phyloP scores from a whole-genome alignment of 257 asterid species.

The Solanum stenotomum region DNA sequence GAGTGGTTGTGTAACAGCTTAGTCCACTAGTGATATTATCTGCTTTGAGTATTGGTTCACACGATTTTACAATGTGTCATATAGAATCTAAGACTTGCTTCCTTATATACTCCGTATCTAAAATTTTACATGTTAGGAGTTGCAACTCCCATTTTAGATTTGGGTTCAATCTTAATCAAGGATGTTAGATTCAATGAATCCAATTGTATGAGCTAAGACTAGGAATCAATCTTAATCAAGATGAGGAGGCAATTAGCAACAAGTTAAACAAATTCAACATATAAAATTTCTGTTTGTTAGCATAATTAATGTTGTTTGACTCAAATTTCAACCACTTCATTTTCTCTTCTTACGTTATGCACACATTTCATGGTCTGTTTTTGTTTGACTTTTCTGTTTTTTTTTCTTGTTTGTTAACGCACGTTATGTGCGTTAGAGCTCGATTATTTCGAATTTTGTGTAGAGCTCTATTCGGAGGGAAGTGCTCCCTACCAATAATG shows the following conservation, averaged over 20 bases:
- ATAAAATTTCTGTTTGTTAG: neutral
- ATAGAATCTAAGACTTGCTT: too few species aligned
- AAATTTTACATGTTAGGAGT: too few species aligned
- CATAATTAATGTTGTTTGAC: neutral
- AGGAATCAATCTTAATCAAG: neutral
- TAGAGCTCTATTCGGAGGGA: neutral
- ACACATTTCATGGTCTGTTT: neutral
- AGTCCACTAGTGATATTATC: neutral
- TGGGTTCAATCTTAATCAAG: neutral
- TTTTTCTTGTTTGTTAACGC: neutral
- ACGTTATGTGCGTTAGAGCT: neutral
- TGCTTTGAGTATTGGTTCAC: accelerated
- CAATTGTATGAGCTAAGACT: neutral
- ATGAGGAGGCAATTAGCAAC: neutral
- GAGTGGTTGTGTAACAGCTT: neutral
- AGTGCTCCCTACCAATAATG: neutral
- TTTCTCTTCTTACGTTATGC: neutral
- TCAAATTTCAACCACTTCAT: neutral
- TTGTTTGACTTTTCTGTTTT: neutral
- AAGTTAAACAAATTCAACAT: neutral
- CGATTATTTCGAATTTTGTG: too few species aligned
- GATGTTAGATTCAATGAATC: neutral
- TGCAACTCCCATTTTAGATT: too few species aligned
- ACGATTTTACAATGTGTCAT: neutral
- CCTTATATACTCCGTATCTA: too few species aligned